A percentile compares a stretch with the other conserved stretches of the same genome.
Evolutionary conservation across 768 basidiomycete genomes (phyloP).

Genomic region (Leccinum variicolor): DNA sequence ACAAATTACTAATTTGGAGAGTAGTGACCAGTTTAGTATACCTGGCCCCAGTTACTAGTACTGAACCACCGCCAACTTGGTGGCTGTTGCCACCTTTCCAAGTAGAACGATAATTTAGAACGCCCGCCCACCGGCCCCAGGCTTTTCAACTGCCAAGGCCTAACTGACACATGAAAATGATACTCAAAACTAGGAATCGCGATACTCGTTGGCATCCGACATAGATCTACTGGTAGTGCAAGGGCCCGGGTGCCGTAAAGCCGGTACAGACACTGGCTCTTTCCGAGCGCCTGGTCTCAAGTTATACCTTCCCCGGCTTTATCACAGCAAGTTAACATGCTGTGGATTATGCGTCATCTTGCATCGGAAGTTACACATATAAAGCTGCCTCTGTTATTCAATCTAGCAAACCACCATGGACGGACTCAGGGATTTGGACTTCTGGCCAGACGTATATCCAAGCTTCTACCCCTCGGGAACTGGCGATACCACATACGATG

Average conservation of each 20-base stretch:
- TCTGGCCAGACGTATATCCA: constrained; percentile 8
- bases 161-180: background rate
- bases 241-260: constrained; percentile 6
- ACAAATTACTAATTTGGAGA: constrained; percentile 11
- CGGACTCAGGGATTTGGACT: background rate
- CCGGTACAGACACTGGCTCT: background rate
- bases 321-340: constrained; percentile 24
- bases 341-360: constrained; percentile 9
- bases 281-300: background rate
- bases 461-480: background rate
- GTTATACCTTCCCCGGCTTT: background rate
- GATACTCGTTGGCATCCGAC: constrained; percentile 18
- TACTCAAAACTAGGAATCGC: constrained; percentile 15
- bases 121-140: background rate
- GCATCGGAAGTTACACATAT: constrained; percentile 6
- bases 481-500: background rate
- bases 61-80: background rate
- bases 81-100: constrained; percentile 13
- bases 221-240: background rate
- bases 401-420: constrained; percentile 14
- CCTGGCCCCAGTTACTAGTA: too few species aligned
- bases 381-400: constrained; percentile 1
- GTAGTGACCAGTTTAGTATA: too few species aligned
- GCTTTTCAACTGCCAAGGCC: background rate
- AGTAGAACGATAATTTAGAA: constrained; percentile 13